Percentiles rank a stretch among this genome's conserved stretches.
phyloP scores from a whole-genome alignment of 495 filamentous ascomycete genomes.

The Lasiosphaeris hirsuta region DNA sequence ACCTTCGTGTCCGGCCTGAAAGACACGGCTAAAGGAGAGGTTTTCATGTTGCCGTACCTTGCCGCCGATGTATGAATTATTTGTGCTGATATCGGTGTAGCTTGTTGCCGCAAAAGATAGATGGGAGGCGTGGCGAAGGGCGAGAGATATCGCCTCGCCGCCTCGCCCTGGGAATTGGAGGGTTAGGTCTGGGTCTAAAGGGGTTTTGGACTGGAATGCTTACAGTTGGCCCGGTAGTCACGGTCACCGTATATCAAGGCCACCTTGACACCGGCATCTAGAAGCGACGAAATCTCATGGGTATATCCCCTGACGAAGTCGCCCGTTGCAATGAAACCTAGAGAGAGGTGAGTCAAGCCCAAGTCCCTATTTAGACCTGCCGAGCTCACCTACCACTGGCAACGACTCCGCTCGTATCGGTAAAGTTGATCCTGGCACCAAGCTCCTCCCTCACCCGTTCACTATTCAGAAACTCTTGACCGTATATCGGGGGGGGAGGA shows the following conservation, averaged over 20 bases:
- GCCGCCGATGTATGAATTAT: slow-evolving; percentile 32
- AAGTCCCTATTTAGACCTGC: no score
- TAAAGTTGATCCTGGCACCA: not conserved
- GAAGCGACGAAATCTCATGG: slow-evolving; percentile 46
- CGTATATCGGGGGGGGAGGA: not conserved
- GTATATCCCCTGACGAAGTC: slow-evolving; percentile 19
- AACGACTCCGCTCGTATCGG: not conserved
- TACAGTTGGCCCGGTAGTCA: slow-evolving; percentile 62
- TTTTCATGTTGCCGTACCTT: slow-evolving; percentile 58
- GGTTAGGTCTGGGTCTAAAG: not conserved
- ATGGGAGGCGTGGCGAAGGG: slow-evolving; percentile 35
- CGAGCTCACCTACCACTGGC: not conserved
- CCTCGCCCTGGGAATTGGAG: slow-evolving; percentile 36
- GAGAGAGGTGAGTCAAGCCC: not conserved
- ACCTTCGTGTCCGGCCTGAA: slow-evolving; percentile 55
- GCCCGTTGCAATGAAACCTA: not conserved
- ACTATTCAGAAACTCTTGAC: slow-evolving; percentile 2
- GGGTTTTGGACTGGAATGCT: not conserved
- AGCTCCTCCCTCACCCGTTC: slow-evolving; percentile 3
- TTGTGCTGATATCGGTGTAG: slow-evolving; percentile 26
- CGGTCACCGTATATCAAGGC: slow-evolving; percentile 32
- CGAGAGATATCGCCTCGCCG: slow-evolving; percentile 49
- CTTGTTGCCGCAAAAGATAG: slow-evolving; percentile 35
- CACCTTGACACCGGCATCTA: slow-evolving; percentile 56
- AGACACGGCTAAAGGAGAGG: slow-evolving; percentile 58